phyloP scores from a whole-genome alignment of 1,284 basidiomycete species.

The Entoloma clypeatum region DNA sequence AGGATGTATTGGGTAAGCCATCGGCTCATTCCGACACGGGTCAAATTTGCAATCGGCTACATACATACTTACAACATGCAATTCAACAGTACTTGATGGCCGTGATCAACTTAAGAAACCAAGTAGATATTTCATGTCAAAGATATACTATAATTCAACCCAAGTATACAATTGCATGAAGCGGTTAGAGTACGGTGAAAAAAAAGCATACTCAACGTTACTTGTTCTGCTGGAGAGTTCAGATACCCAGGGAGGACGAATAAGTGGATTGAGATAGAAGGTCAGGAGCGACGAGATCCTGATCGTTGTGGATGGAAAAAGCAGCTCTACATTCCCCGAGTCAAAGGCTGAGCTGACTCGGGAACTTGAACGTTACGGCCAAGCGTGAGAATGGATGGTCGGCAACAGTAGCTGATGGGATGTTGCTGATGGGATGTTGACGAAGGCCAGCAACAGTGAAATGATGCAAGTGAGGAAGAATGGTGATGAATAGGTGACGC shows the following conservation, averaged over 20 bases:
- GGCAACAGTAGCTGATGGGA: background rate
- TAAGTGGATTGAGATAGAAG: no score
- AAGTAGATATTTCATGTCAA: no score
- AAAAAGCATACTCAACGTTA: no score
- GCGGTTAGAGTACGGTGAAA: no score
- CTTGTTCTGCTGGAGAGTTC: no score
- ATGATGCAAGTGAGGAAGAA: background rate
- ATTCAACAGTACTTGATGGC: no score
- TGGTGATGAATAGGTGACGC: background rate
- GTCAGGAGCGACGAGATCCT: no score
- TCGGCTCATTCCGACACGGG: constrained; percentile 15
- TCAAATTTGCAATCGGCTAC: background rate
- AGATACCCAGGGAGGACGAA: no score
- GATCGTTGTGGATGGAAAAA: no score
- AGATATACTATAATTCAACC: no score
- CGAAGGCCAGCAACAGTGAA: background rate
- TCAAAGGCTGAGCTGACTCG: constrained; percentile 34
- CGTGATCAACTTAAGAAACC: no score
- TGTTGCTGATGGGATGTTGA: background rate
- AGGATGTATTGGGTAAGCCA: constrained; percentile 15
- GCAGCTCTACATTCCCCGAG: constrained; percentile 33
- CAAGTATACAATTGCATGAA: no score
- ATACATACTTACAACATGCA: constrained; percentile 5
- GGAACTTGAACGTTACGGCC: constrained; percentile 32
- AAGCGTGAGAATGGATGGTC: constrained; percentile 23